A percentile compares a stretch with the other conserved stretches of the same genome.
Conservation (phyloP, 2,329 filamentous ascomycete genomes). For the Aulographum hederae region DNA sequence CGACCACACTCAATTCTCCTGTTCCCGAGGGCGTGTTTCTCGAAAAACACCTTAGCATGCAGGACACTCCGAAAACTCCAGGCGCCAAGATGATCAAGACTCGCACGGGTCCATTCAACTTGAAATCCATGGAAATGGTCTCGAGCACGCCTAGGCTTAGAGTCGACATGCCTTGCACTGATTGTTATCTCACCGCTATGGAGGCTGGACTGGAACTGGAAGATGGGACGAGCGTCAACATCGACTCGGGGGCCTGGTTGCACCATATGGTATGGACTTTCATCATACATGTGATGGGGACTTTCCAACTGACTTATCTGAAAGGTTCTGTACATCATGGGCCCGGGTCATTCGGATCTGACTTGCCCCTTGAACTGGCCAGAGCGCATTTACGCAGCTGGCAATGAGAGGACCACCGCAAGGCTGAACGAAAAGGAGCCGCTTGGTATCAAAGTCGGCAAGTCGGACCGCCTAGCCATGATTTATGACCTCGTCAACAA, state of each 20-base stretch:
- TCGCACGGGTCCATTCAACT: not conserved
- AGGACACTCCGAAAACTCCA: too few relatives aligned
- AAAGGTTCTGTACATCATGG: too few relatives aligned
- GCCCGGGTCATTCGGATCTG: not conserved
- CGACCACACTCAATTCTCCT: too few relatives aligned
- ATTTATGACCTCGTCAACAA: conserved; percentile 1
- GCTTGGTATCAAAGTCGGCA: conserved; percentile 1
- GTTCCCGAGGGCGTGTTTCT: too few relatives aligned
- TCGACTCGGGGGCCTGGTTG: conserved; percentile 1
- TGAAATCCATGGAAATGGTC: not conserved
- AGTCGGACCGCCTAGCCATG: not conserved
- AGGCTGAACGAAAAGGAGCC: not conserved
- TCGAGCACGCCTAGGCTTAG: not conserved
- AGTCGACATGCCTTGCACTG: conserved; percentile 1
- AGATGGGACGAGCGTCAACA: not conserved
- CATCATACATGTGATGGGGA: too few relatives aligned
- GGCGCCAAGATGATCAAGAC: not conserved
- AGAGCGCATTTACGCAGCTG: not conserved
- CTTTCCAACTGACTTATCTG: too few relatives aligned
- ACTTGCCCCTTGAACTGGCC: not conserved
- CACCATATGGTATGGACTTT: conserved; percentile 1
- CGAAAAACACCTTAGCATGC: too few relatives aligned
- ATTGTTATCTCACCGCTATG: conserved; percentile 1
- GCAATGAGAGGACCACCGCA: not conserved
- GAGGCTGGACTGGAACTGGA: conserved; percentile 4